These are phyloP conservation scores for Leccinum disarticulatum DNA, from an alignment of 768 basidiomycete species.

Conservation along the genomic window DNA sequence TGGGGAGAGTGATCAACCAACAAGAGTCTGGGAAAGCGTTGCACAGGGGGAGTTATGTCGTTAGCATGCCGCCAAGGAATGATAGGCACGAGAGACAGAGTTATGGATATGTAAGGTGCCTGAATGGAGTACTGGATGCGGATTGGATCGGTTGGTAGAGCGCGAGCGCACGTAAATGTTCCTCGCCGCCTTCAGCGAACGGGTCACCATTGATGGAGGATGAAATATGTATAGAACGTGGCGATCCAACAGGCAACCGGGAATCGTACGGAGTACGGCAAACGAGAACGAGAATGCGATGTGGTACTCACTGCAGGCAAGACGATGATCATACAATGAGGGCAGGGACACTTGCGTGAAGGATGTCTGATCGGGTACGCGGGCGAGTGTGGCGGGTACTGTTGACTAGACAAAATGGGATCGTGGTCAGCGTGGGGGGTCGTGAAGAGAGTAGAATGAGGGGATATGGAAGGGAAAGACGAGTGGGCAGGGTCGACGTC, in stretches of 20 bases:
- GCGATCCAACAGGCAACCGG: not conserved
- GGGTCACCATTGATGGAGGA: conserved; percentile 9
- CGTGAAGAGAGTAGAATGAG: conserved; percentile 27
- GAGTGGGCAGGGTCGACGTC: conserved; percentile 17
- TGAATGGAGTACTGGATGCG: not conserved
- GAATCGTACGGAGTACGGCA: conserved; percentile 7
- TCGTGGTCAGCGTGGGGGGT: conserved; percentile 42
- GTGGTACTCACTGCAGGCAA: conserved; percentile 37
- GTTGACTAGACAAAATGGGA: conserved; percentile 30
- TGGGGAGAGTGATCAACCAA: conserved; percentile 45
- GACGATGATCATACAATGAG: conserved; percentile 43
- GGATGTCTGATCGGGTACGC: conserved; percentile 33
- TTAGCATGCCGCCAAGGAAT: conserved; percentile 17
- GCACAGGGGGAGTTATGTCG: conserved; percentile 19
- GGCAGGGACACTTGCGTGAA: conserved; percentile 40
- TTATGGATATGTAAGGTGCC: conserved; percentile 7
- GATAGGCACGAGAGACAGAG: conserved; percentile 3
- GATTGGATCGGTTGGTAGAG: not conserved
- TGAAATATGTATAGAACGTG: conserved; percentile 14
- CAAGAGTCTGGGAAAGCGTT: conserved; percentile 38
- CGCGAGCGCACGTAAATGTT: not conserved
- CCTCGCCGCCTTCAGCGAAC: conserved; percentile 6
- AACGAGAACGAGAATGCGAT: conserved; percentile 9
- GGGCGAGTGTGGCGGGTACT: conserved; percentile 32
- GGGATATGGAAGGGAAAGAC: conserved; percentile 24